Percentiles rank a stretch among this genome's conserved stretches.
Evolutionary conservation across 106 monocot species (phyloP).

Genomic region (Narthecium ossifragum): DNA sequence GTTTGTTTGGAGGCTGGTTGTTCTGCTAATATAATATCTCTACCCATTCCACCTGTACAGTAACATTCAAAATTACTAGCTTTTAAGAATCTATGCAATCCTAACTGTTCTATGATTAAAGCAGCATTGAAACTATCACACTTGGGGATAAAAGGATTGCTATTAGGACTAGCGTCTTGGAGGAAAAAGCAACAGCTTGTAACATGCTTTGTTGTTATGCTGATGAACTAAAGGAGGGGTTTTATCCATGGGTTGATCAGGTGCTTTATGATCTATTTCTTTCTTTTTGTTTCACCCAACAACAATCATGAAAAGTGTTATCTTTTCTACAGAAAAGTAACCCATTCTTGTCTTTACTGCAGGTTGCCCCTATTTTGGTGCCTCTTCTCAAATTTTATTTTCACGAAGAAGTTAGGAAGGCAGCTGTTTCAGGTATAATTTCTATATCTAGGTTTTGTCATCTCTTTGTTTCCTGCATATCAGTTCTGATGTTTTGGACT

Average conservation of each 20-base stretch:
- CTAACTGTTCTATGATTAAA: no score
- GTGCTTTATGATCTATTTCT: conserved; percentile 25
- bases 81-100: no score
- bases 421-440: conserved; percentile 84
- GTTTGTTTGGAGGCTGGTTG: no score
- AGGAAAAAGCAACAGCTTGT: conserved; percentile 98
- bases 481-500: background rate
- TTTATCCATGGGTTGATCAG: conserved; percentile 99
- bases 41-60: no score
- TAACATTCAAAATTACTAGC: no score
- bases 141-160: conserved; percentile 93
- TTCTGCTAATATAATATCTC: no score
- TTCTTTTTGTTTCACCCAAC: no score
- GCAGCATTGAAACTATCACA: conserved; percentile 88
- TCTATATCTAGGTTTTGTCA: background rate
- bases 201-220: conserved; percentile 98
- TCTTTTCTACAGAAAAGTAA: no score
- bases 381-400: conserved; percentile 98
- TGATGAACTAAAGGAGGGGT: conserved; percentile 93
- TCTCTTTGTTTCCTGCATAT: background rate
- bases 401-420: conserved; percentile 91
- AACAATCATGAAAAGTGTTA: no score
- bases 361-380: conserved; percentile 94
- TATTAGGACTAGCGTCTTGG: conserved; percentile 84
- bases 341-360: no score